Conservation (phyloP, 169 alveolate genomes). For the Plasmodium reichenowi region DNA sequence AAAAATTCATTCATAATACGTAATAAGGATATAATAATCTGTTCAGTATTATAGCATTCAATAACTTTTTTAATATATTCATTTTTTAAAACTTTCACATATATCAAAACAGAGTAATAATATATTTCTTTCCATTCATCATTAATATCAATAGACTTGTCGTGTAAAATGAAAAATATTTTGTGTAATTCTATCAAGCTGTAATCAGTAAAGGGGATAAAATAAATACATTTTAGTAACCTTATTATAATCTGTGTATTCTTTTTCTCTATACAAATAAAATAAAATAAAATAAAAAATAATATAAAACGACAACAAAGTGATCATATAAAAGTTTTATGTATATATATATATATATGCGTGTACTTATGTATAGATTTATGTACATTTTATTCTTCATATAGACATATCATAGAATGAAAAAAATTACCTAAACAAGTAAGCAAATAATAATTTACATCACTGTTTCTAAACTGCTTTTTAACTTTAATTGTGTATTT, state of each 20-base stretch:
- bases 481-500: slow-evolving; percentile 44
- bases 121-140: slow-evolving; percentile 68
- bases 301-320: too few species aligned
- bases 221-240: slow-evolving; percentile 38
- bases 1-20: slow-evolving; percentile 52
- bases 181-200: slow-evolving; percentile 46
- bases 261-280: slow-evolving; percentile 24
- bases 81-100: slow-evolving; percentile 35
- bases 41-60: slow-evolving; percentile 30
- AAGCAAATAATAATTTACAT: slow-evolving; percentile 43
- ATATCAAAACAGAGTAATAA: slow-evolving; percentile 57
- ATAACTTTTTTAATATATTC: slow-evolving; percentile 41
- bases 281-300: neutral
- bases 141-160: slow-evolving; percentile 24
- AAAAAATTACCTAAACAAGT: slow-evolving; percentile 45
- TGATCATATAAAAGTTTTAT: neutral
- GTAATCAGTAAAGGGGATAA: slow-evolving; percentile 52
- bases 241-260: slow-evolving; percentile 37
- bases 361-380: neutral
- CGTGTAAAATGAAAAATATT: slow-evolving; percentile 59
- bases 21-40: slow-evolving; percentile 21
- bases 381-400: neutral
- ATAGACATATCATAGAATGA: slow-evolving; percentile 1
- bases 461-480: slow-evolving; percentile 52
- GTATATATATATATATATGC: neutral